These are phyloP conservation scores for cucumber (Cucumis sativus) DNA, from an alignment of 306 rosid species.

Conservation along the genomic window DNA sequence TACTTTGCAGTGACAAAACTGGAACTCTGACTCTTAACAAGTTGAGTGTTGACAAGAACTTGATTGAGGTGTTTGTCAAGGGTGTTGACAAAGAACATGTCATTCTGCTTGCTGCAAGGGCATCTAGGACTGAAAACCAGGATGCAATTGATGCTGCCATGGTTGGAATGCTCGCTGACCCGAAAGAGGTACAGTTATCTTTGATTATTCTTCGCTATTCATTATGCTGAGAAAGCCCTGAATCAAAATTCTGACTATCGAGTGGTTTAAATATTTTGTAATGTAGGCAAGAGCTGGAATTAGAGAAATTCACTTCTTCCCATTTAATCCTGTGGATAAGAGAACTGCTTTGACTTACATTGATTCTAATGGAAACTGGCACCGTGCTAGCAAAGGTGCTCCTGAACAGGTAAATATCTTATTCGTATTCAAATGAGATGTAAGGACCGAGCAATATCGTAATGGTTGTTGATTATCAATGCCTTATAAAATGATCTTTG, in stretches of 20 bases:
- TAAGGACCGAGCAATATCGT: neutral
- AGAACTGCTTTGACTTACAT: constrained; percentile 97
- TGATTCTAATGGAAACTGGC: constrained; percentile 72
- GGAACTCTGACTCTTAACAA: constrained; percentile 97
- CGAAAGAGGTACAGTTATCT: constrained; percentile 61
- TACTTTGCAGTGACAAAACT: constrained; percentile 96
- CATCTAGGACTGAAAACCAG: constrained; percentile 90
- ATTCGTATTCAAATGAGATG: neutral
- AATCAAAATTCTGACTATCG: neutral
- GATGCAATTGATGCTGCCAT: constrained; percentile 97
- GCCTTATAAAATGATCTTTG: constrained; percentile 8
- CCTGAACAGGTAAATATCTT: constrained; percentile 73
- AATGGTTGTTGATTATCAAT: neutral
- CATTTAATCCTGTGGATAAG: constrained; percentile 94
- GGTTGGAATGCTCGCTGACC: constrained; percentile 98
- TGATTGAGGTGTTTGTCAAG: constrained; percentile 74
- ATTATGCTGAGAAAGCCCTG: neutral
- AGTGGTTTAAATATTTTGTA: neutral
- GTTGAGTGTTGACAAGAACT: constrained; percentile 71
- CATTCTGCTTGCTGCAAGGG: constrained; percentile 79
- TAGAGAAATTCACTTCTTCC: constrained; percentile 80
- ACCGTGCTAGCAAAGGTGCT: constrained; percentile 97
- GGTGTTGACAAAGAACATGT: constrained; percentile 81
- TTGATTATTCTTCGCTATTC: neutral
- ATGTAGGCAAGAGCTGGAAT: constrained; percentile 82